Evolutionary conservation across 2,329 filamentous ascomycete species (phyloP).

Genomic region (Calonectria leucothoes): DNA sequence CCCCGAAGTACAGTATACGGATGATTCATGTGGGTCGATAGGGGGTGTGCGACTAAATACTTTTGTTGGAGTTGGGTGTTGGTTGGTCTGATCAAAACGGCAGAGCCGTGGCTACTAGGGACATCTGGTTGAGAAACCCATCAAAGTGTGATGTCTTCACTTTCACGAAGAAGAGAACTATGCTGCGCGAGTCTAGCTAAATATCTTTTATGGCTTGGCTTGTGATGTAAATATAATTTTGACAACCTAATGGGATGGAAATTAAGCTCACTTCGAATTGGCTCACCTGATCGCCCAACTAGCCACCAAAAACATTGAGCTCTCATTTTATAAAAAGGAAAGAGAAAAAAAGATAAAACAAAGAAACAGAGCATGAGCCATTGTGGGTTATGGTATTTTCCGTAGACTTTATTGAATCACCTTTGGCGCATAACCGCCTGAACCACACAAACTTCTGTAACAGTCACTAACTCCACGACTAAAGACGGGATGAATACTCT

Average conservation of each 20-base stretch:
- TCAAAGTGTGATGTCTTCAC: background rate
- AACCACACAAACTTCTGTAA: too few relatives aligned
- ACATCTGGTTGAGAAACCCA: background rate
- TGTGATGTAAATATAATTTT: background rate
- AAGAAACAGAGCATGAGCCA: background rate
- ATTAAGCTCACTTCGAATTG: background rate
- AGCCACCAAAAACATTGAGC: background rate
- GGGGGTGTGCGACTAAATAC: background rate
- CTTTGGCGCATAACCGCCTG: background rate
- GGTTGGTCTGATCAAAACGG: background rate
- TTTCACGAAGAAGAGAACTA: background rate
- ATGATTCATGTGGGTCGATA: background rate
- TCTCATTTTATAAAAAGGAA: background rate
- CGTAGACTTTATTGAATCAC: background rate
- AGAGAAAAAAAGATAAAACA: background rate
- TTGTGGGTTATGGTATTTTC: background rate
- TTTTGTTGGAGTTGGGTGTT: background rate
- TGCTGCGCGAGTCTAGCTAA: accelerated
- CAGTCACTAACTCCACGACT: background rate
- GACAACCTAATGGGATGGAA: background rate
- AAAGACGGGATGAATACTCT: background rate
- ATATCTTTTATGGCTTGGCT: background rate
- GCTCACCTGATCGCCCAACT: background rate
- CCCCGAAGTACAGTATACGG: background rate
- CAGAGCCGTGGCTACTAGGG: background rate